Base-by-base conservation (phyloP, 164 flowering plant genomes). In the Vitis amurensis region DNA sequence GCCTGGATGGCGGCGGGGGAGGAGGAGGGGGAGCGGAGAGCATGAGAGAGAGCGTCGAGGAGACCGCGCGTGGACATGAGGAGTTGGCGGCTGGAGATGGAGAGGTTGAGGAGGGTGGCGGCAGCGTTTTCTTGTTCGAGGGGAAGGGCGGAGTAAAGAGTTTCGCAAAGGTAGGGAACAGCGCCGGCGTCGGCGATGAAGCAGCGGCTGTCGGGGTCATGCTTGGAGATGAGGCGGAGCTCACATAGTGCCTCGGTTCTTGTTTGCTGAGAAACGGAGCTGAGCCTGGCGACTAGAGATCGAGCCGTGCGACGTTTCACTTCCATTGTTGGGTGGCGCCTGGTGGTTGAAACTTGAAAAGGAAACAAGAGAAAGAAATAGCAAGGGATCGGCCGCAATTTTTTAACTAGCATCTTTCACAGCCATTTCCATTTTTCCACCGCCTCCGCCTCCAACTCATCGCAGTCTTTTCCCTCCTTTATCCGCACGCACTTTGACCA, bases 51-150 rank as follows among this genome's bases (percentile, higher is more conserved):
- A 6, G 97, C 88, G 78, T 95, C 99, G 52, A 93, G 89, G 56
- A 95, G 81, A 70, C 93, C 93, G 58, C 74, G 90, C 7, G 97
- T 83, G 67, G 94, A 81, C 82, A 93, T 83, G 68, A 95, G 80
- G 4, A 81, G 50, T 1, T 78, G 82, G 14, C 90, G 86, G 60
- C 76, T 63, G 61, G 90, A 66, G 75, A 93, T 93, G 50, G 99
- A 93, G 81, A 95, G 80, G 82, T 95, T 95, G 50, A 93, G 83
- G 59, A 95, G 87, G 4, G 93, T 79, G 10, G 98, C 91, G 63
- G 92, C 81, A 63, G 98, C 98, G 88, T 93, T 88, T 47, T 90
- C 97, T 53, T 90, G 99, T 11, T 73, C 30, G 1, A 72, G 10
- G 4, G 74, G 70, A 6, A 82, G 72, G 0, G 87, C 49, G 13